These are phyloP conservation scores for Monilinia aucupariae DNA, from an alignment of 2,329 filamentous ascomycete genomes.

Conservation along the genomic window DNA sequence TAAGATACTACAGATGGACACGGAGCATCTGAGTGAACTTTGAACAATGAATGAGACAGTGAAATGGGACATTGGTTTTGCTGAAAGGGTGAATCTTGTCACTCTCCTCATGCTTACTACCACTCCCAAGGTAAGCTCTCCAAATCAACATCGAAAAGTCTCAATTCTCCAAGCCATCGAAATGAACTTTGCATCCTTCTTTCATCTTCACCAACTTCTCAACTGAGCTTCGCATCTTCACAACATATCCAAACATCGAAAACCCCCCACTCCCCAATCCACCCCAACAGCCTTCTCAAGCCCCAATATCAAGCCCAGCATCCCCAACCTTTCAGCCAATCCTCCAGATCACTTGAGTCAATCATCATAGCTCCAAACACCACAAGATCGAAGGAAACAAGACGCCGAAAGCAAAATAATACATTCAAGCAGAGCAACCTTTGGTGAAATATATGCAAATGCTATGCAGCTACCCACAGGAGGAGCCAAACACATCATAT, in stretches of 20 bases:
- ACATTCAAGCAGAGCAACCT: not conserved
- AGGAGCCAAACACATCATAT: too few relatives aligned
- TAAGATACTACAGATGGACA: too few relatives aligned
- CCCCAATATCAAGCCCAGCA: not conserved
- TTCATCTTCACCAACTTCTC: not conserved
- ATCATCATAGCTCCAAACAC: not conserved
- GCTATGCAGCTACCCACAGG: not conserved
- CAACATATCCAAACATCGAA: too few relatives aligned
- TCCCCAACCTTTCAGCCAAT: not conserved
- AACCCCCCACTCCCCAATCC: not conserved
- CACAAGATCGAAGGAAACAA: too few relatives aligned
- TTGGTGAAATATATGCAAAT: not conserved
- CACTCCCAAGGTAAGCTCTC: too few relatives aligned
- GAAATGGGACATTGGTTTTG: not conserved
- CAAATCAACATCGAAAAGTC: too few relatives aligned
- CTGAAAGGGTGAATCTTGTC: not conserved
- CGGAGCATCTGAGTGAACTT: not conserved
- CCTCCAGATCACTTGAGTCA: not conserved
- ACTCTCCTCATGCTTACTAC: not conserved
- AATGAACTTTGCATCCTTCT: too few relatives aligned
- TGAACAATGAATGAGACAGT: not conserved
- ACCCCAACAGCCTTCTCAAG: not conserved
- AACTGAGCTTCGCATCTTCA: not conserved
- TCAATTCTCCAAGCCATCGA: too few relatives aligned
- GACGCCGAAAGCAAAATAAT: not conserved